A percentile compares a stretch with the other conserved stretches of the same genome.
These are phyloP conservation scores for Scheffersomyces stipitis DNA, from an alignment of 805 yeast species.

Conservation along the genomic window DNA sequence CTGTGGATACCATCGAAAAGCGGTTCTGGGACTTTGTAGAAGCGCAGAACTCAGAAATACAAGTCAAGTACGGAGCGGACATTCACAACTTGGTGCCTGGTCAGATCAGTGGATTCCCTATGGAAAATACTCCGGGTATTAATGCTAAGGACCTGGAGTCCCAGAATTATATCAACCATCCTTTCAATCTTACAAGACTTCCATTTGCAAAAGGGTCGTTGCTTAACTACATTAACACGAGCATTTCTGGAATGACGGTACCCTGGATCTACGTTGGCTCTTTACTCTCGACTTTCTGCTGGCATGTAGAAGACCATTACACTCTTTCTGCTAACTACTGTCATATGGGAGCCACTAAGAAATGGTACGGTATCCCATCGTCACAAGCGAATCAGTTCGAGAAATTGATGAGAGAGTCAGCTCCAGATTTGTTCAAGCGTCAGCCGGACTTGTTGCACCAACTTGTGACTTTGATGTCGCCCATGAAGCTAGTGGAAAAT, in stretches of 20 bases:
- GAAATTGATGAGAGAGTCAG: conserved; percentile 52
- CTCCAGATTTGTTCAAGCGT: conserved; percentile 79
- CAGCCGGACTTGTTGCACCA: conserved; percentile 92
- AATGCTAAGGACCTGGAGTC: conserved; percentile 9
- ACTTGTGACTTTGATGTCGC: conserved; percentile 76
- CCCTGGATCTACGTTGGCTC: conserved; percentile 97
- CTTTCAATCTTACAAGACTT: conserved; percentile 73
- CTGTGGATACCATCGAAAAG: conserved; percentile 50
- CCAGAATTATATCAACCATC: conserved; percentile 50
- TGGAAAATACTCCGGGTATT: conserved; percentile 25
- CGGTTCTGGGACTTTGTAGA: conserved; percentile 65
- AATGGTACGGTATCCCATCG: conserved; percentile 93
- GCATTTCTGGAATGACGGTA: conserved; percentile 88
- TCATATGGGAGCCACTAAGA: conserved; percentile 83
- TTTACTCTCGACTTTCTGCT: conserved; percentile 86
- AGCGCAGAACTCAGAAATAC: conserved; percentile 43
- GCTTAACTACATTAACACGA: conserved; percentile 60
- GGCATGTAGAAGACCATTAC: conserved; percentile 96
- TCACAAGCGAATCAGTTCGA: conserved; percentile 64
- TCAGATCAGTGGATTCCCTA: conserved; percentile 76
- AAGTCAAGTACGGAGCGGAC: conserved; percentile 83
- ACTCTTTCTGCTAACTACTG: conserved; percentile 90
- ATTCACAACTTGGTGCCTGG: conserved; percentile 67
- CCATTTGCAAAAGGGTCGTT: conserved; percentile 72
- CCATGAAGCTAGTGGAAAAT: conserved; percentile 49